A percentile compares a stretch with the other conserved stretches of the same genome.
Evolutionary conservation across 305 asterid species (phyloP).

Genomic region (Fraxinus ornus): DNA sequence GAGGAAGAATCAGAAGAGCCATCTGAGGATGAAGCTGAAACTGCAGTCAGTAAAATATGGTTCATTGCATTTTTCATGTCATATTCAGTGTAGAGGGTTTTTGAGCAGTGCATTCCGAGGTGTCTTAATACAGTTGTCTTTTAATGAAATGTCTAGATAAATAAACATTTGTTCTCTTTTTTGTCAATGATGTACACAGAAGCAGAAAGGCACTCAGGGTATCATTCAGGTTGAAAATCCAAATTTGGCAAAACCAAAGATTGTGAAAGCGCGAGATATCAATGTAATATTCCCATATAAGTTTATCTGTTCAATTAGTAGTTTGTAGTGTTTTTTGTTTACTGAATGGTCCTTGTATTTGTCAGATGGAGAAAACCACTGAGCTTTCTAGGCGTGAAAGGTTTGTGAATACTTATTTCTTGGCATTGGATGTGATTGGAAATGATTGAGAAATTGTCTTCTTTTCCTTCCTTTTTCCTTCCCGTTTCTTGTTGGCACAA

Average conservation of each 20-base stretch:
- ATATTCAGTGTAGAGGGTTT: not conserved
- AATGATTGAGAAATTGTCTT: not conserved
- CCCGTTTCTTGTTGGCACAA: not conserved
- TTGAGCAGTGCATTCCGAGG: not conserved
- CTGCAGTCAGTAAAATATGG: slow-evolving; percentile 38
- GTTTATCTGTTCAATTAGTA: slow-evolving; percentile 1
- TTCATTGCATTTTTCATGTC: not conserved
- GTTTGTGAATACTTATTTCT: slow-evolving; percentile 40
- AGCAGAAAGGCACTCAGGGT: slow-evolving; percentile 79
- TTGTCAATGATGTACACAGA: slow-evolving; percentile 40
- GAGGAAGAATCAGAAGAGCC: slow-evolving; percentile 70
- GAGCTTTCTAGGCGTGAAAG: slow-evolving; percentile 99
- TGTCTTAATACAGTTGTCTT: not conserved
- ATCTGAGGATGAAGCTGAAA: slow-evolving; percentile 56
- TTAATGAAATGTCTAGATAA: not conserved
- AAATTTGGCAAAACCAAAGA: slow-evolving; percentile 76
- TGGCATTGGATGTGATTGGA: not conserved
- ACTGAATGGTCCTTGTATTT: slow-evolving; percentile 18
- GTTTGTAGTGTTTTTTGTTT: not conserved
- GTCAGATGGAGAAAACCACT: slow-evolving; percentile 83
- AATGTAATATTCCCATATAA: slow-evolving; percentile 53
- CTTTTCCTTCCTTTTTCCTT: not conserved
- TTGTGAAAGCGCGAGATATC: slow-evolving; percentile 80
- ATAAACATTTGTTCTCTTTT: not conserved
- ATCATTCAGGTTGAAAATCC: slow-evolving; percentile 88